Percentiles rank a stretch among this genome's conserved stretches.
These are phyloP conservation scores for Puccinia coronata DNA, from an alignment of 1,284 basidiomycete species.

Conservation along the genomic window DNA sequence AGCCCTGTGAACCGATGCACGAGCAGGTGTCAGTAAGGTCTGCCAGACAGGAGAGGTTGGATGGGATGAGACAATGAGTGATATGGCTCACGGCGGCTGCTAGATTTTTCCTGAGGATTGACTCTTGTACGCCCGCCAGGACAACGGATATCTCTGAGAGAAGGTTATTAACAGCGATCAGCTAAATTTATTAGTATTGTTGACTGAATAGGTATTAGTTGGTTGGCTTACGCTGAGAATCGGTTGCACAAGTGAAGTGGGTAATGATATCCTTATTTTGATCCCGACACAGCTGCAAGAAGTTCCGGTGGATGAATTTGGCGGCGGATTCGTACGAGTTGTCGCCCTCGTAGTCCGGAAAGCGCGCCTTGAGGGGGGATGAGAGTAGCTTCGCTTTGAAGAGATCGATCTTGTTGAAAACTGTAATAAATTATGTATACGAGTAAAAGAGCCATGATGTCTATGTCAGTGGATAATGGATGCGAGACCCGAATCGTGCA, in stretches of 20 bases:
- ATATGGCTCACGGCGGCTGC: conserved; percentile 40
- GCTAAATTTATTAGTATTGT: no score
- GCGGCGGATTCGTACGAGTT: conserved; percentile 51
- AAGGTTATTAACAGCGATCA: neutral
- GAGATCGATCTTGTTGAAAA: conserved; percentile 71
- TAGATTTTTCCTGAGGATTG: conserved; percentile 46
- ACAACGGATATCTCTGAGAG: conserved; percentile 43
- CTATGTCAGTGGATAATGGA: neutral
- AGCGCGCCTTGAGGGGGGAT: conserved; percentile 83
- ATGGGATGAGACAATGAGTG: no score
- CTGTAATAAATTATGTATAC: conserved; percentile 56
- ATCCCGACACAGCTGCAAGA: conserved; percentile 45
- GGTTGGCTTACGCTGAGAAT: conserved; percentile 51
- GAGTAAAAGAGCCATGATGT: no score
- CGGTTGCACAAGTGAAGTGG: conserved; percentile 63
- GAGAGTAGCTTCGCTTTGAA: conserved; percentile 89
- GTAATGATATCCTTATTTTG: conserved; percentile 52
- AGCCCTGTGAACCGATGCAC: no score
- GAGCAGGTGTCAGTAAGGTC: no score
- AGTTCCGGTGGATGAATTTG: conserved; percentile 48
- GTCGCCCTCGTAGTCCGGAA: conserved; percentile 65
- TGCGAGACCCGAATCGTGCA: neutral
- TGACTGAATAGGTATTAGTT: no score
- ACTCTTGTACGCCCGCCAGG: conserved; percentile 45
- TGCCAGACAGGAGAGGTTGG: no score